Evolutionary conservation across 768 basidiomycete species (phyloP).

Genomic region (Termitomyces sp.): DNA sequence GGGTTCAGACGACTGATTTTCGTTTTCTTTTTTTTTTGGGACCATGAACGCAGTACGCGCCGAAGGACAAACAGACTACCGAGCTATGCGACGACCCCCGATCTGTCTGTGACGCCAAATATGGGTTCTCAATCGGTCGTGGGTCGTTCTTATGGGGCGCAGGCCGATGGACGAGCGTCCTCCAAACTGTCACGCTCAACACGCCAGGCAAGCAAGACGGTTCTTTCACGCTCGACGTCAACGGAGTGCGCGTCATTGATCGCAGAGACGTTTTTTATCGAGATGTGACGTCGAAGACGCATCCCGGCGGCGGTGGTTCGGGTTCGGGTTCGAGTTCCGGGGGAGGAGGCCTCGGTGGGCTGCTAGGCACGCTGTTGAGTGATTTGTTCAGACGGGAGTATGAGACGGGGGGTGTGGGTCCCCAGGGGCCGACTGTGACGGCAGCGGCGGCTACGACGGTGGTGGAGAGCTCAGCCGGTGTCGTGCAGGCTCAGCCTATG

Average conservation of each 20-base stretch:
- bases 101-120: slow-evolving; percentile 61
- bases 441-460: no score
- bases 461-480: no score
- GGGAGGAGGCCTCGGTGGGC: slow-evolving; percentile 2
- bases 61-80: slow-evolving; percentile 63
- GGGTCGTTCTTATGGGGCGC: slow-evolving; percentile 61
- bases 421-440: neutral
- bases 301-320: neutral
- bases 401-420: neutral
- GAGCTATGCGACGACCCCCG: slow-evolving; percentile 54
- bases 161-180: slow-evolving; percentile 70
- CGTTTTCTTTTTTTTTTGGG: no score
- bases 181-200: slow-evolving; percentile 71
- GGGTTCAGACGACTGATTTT: no score
- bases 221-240: slow-evolving; percentile 57
- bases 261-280: slow-evolving; percentile 64
- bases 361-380: slow-evolving; percentile 11
- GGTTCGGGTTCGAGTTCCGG: neutral
- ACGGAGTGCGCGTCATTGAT: slow-evolving; percentile 52
- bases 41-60: slow-evolving; percentile 55
- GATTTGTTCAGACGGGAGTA: slow-evolving; percentile 5
- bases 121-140: slow-evolving; percentile 75
- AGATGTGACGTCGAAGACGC: slow-evolving; percentile 24
- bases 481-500: neutral
- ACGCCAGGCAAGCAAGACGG: slow-evolving; percentile 73